Percentiles rank a stretch among this genome's conserved stretches.
phyloP scores from a whole-genome alignment of 331 rosid genomes.

The Malus hybrid region DNA sequence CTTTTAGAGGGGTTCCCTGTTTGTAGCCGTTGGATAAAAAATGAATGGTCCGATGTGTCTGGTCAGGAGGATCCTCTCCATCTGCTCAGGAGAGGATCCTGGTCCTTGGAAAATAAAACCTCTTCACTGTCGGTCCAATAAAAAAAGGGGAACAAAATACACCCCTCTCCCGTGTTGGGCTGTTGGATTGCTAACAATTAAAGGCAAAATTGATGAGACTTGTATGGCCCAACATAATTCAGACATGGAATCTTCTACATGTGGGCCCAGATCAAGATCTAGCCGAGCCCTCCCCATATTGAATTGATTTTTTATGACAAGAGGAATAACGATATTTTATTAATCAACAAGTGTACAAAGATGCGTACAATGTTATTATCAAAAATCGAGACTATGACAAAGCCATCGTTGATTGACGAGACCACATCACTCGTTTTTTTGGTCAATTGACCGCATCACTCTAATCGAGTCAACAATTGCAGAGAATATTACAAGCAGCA shows the following conservation, averaged over 20 bases:
- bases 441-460: too few relatives aligned
- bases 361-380: not conserved
- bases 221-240: not conserved
- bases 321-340: not conserved
- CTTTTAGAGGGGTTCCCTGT: too few relatives aligned
- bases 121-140: not conserved
- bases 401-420: accelerated
- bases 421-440: too few relatives aligned
- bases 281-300: not conserved
- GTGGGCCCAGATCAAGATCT: not conserved
- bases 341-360: not conserved
- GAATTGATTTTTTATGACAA: not conserved
- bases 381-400: accelerated
- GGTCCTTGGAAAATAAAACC: too few relatives aligned
- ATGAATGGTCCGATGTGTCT: too few relatives aligned
- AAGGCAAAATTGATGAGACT: not conserved
- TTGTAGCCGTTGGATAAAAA: too few relatives aligned
- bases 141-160: not conserved
- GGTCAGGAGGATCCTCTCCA: too few relatives aligned
- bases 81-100: too few relatives aligned
- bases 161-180: accelerated
- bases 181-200: not conserved
- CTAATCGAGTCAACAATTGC: not conserved
- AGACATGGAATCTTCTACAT: too few relatives aligned
- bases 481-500: too few relatives aligned